phyloP scores from a whole-genome alignment of 2,329 filamentous ascomycete species.

The Zelopaecilomyces penicillatus region DNA sequence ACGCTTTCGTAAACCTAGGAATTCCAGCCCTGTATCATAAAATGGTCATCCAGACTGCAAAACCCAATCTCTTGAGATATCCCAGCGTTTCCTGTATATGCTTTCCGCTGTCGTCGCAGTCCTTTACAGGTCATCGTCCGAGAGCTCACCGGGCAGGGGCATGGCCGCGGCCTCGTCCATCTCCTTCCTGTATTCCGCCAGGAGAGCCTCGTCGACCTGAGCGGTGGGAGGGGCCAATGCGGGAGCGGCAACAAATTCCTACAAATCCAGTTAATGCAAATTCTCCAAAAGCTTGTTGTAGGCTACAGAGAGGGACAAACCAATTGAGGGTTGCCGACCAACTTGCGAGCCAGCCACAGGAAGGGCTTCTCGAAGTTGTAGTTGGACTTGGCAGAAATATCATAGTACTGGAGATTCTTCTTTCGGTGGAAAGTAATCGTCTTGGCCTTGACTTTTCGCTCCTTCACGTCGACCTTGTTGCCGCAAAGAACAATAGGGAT shows the following conservation, averaged over 20 bases:
- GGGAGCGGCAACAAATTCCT: conserved; percentile 95
- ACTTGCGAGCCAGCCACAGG: conserved; percentile 98
- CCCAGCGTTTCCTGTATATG: conserved; percentile 12
- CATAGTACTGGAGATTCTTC: conserved; percentile 99
- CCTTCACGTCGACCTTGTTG: conserved; percentile 99
- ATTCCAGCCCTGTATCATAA: conserved; percentile 28
- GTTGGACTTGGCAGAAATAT: conserved; percentile 99
- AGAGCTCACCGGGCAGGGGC: conserved; percentile 93
- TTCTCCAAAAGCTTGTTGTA: too few species aligned
- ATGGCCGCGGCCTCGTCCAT: conserved; percentile 71
- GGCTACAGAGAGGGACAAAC: conserved; percentile 7
- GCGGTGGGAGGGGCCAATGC: conserved; percentile 92
- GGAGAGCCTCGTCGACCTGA: conserved; percentile 73
- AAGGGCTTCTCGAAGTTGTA: conserved; percentile 99
- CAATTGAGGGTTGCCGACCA: conserved; percentile 73
- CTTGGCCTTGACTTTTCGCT: conserved; percentile 99
- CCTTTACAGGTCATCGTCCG: conserved; percentile 59
- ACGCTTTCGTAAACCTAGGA: conserved; percentile 28
- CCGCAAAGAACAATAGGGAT: conserved; percentile 96
- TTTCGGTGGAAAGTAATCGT: conserved; percentile 99
- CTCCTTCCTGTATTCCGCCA: conserved; percentile 78
- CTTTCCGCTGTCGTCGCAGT: conserved; percentile 18
- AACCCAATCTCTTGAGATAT: conserved; percentile 5
- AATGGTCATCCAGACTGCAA: conserved; percentile 27
- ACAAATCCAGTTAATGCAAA: conserved; percentile 18